phyloP scores from a whole-genome alignment of 768 basidiomycete genomes.

The Hysterangium stoloniferum region DNA sequence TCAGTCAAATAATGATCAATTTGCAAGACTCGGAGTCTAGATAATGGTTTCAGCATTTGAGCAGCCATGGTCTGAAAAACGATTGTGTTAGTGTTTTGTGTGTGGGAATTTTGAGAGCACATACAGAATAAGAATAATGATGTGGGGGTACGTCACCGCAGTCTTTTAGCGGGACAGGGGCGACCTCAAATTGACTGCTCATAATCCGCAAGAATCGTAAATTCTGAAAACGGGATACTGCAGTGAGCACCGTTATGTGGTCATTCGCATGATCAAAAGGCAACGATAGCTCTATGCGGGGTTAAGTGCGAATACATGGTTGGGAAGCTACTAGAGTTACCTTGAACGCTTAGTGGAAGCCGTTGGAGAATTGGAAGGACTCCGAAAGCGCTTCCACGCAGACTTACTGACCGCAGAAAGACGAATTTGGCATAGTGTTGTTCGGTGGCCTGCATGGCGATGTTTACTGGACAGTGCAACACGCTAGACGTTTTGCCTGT shows the following conservation, averaged over 20 bases:
- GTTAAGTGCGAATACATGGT: not conserved
- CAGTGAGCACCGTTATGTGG: conserved; percentile 4
- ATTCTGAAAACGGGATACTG: conserved; percentile 6
- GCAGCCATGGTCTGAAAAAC: conserved; percentile 5
- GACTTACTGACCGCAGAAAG: conserved; percentile 3
- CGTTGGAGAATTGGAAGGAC: not conserved
- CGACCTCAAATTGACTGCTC: conserved; percentile 10
- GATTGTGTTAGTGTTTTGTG: not conserved
- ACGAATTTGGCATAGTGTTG: conserved; percentile 3
- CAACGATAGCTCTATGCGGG: not conserved
- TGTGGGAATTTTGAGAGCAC: not conserved
- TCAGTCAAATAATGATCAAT: conserved; percentile 12
- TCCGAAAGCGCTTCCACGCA: not conserved
- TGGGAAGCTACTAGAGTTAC: not conserved
- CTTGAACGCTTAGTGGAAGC: conserved; percentile 5
- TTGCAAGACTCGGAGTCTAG: not conserved
- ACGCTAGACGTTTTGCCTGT: not conserved
- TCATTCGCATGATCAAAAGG: conserved; percentile 10
- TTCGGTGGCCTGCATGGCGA: conserved; percentile 4
- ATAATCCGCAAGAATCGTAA: conserved; percentile 1
- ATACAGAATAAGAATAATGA: conserved; percentile 7
- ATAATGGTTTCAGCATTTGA: conserved; percentile 4
- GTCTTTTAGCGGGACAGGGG: not conserved
- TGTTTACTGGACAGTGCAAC: conserved; percentile 6
- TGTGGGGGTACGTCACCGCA: conserved; percentile 5